A percentile compares a stretch with the other conserved stretches of the same genome.
Conservation (phyloP, 257 asterid species). For the Nicotiana noctiflora region DNA sequence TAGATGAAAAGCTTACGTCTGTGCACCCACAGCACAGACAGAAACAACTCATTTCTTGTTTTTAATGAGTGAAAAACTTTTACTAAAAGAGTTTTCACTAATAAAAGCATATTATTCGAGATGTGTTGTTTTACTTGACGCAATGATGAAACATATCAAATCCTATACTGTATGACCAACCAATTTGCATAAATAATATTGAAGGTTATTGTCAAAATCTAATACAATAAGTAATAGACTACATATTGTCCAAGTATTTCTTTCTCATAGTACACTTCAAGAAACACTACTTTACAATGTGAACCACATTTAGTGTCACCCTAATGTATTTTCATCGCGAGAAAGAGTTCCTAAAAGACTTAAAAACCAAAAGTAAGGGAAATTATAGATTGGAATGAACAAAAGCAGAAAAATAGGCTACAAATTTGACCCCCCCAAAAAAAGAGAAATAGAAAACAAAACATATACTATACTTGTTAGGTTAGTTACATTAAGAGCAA, state of each 20-base stretch:
- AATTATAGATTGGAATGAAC: neutral
- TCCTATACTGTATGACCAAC: neutral
- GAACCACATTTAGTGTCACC: neutral
- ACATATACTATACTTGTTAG: neutral
- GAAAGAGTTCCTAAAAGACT: neutral
- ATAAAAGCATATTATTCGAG: too few species aligned
- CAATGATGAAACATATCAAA: neutral
- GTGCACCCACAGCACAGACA: too few species aligned
- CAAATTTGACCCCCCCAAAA: neutral
- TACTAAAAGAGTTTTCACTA: too few species aligned
- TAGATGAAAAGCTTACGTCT: too few species aligned
- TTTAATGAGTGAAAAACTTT: too few species aligned
- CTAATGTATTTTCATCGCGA: neutral
- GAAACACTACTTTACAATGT: neutral
- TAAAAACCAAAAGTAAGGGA: neutral
- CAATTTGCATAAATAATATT: neutral
- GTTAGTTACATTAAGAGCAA: neutral
- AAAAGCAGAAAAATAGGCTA: neutral
- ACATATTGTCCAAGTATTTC: neutral
- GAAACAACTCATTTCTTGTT: too few species aligned
- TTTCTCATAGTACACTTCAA: neutral
- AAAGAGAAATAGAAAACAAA: neutral
- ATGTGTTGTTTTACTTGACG: too few species aligned
- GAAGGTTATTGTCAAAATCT: neutral
- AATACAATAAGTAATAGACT: neutral